Percentiles rank a stretch among this genome's conserved stretches.
Conservation (phyloP, 1,284 basidiomycete genomes). For the Psilocybe mexicana region DNA sequence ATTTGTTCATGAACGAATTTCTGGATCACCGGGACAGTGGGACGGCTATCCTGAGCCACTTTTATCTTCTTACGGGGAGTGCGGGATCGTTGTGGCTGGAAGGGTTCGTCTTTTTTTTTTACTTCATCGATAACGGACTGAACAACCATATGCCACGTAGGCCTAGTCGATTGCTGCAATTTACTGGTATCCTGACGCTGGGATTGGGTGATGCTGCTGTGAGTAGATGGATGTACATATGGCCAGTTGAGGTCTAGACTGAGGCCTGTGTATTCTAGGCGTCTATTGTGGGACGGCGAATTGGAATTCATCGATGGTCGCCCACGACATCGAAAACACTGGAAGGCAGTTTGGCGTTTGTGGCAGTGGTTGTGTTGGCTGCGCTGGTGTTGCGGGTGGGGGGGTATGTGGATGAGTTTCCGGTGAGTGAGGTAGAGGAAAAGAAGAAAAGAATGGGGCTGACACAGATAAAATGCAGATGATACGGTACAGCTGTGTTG, state of each 20-base stretch:
- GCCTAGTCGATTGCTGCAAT: conserved; percentile 70
- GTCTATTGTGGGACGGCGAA: conserved; percentile 85
- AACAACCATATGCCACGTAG: conserved; percentile 38
- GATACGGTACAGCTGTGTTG: conserved; percentile 24
- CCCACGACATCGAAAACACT: conserved; percentile 84
- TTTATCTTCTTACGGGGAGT: conserved; percentile 95
- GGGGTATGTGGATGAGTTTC: conserved; percentile 73
- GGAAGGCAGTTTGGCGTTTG: conserved; percentile 88
- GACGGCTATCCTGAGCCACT: conserved; percentile 96
- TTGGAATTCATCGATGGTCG: conserved; percentile 85
- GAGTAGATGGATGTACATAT: conserved; percentile 28
- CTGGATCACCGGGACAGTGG: conserved; percentile 94
- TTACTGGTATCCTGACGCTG: conserved; percentile 89
- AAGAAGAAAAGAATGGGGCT: neutral
- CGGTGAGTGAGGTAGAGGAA: conserved; percentile 49
- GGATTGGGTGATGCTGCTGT: conserved; percentile 95
- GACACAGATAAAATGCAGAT: conserved; percentile 16
- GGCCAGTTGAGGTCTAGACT: neutral
- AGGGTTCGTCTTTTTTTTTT: conserved; percentile 55
- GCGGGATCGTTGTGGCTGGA: conserved; percentile 95
- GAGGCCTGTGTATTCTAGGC: conserved; percentile 50
- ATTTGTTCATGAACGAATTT: conserved; percentile 98
- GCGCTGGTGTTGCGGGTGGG: conserved; percentile 72
- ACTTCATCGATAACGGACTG: neutral
- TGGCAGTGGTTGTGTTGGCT: conserved; percentile 66